A percentile compares a stretch with the other conserved stretches of the same genome.
These are phyloP conservation scores for Sphaceloma murrayae DNA, from an alignment of 2,329 filamentous ascomycete genomes.

Conservation along the genomic window DNA sequence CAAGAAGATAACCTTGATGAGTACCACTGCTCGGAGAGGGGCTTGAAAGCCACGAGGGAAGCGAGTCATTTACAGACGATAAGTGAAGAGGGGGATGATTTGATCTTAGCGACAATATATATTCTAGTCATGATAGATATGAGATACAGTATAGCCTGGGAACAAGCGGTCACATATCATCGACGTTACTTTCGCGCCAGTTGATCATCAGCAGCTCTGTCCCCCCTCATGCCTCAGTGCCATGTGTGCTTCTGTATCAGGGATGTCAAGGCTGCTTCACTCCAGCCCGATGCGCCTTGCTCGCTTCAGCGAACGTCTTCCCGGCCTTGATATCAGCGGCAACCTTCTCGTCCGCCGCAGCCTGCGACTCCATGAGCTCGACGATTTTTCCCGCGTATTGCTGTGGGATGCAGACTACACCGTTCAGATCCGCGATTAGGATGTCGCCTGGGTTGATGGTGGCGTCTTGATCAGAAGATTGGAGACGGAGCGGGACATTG, in stretches of 20 bases:
- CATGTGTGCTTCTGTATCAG: too few species aligned
- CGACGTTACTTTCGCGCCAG: too few species aligned
- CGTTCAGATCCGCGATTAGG: slow-evolving; percentile 32
- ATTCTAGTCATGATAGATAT: neutral
- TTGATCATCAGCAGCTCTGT: too few species aligned
- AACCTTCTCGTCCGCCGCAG: slow-evolving; percentile 26
- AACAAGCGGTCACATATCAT: too few species aligned
- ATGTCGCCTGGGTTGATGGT: slow-evolving; percentile 32
- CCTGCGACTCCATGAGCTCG: slow-evolving; percentile 26
- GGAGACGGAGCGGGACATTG: slow-evolving; percentile 27
- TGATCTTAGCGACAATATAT: neutral
- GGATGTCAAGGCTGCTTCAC: slow-evolving; percentile 15
- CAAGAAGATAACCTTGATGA: slow-evolving; percentile 61
- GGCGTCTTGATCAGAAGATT: slow-evolving; percentile 26
- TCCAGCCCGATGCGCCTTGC: slow-evolving; percentile 22
- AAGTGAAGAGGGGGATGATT: neutral
- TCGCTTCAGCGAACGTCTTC: slow-evolving; percentile 22
- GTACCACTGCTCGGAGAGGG: slow-evolving; percentile 51
- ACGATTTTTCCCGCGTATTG: slow-evolving; percentile 23
- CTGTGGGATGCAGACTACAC: slow-evolving; percentile 30
- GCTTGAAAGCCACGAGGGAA: slow-evolving; percentile 37
- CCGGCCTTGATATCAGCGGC: slow-evolving; percentile 25
- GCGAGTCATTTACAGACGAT: too few species aligned
- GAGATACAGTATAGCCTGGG: neutral
- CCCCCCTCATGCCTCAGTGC: too few species aligned